phyloP scores from a whole-genome alignment of 202 grass and related monocot genomes.

The Saccharum hybrid region DNA sequence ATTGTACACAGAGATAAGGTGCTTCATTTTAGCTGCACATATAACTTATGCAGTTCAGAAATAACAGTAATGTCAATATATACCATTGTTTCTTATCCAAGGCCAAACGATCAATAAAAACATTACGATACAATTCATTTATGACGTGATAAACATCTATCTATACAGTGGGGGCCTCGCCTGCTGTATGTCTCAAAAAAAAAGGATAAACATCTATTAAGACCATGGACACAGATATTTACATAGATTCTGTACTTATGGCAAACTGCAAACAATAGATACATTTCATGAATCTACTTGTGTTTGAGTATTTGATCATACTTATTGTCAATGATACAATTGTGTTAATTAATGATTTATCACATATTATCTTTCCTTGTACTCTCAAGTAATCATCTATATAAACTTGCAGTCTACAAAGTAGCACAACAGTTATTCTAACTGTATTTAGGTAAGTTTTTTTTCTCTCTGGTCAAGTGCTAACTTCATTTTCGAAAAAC shows the following conservation, averaged over 20 bases:
- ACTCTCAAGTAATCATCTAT: background rate
- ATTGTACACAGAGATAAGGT: conserved; percentile 99
- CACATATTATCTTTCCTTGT: conserved; percentile 4
- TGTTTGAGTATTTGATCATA: conserved; percentile 22
- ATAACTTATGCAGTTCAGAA: conserved; percentile 29
- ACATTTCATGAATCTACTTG: background rate
- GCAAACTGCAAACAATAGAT: conserved; percentile 16
- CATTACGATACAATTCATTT: background rate
- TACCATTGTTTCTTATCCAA: background rate
- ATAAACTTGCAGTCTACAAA: conserved; percentile 16
- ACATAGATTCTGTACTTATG: conserved; percentile 1
- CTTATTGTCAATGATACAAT: conserved; percentile 31
- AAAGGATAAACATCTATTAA: background rate
- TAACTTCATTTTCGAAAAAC: conserved; percentile 18
- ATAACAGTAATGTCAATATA: conserved; percentile 9
- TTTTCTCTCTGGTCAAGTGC: background rate
- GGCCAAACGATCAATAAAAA: conserved; percentile 2
- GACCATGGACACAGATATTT: background rate
- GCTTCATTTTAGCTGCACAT: conserved; percentile 6
- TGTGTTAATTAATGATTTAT: conserved; percentile 30
- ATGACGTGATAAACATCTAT: background rate
- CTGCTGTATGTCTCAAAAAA: background rate
- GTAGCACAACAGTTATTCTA: background rate
- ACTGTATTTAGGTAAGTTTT: background rate
- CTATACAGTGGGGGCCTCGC: background rate